phyloP scores from a whole-genome alignment of 345 rosid genomes.

The Gossypium herbaceum region DNA sequence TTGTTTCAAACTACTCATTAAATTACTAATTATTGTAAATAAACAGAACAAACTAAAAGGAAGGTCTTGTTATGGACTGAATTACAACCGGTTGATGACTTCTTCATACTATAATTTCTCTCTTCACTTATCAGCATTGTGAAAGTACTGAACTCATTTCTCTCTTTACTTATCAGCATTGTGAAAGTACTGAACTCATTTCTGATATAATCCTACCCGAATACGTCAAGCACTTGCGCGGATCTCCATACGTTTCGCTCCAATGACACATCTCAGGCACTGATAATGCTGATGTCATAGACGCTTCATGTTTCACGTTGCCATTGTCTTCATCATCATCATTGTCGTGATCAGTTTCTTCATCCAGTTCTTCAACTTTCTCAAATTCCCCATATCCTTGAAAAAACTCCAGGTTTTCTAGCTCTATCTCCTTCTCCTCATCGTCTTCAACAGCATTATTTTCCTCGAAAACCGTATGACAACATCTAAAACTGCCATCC shows the following conservation, averaged over 20 bases:
- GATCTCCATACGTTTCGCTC: slow-evolving; percentile 11
- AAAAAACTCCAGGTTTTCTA: slow-evolving; percentile 4
- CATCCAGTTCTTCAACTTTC: slow-evolving; percentile 9
- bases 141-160: too few species aligned
- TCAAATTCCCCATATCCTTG: slow-evolving; percentile 9
- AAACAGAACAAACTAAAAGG: too few species aligned
- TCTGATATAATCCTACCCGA: background rate
- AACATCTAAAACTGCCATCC: slow-evolving; percentile 19
- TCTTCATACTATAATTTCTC: too few species aligned
- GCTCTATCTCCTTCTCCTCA: slow-evolving; percentile 6
- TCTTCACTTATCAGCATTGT: too few species aligned
- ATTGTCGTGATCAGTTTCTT: slow-evolving; percentile 3
- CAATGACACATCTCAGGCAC: slow-evolving; percentile 8
- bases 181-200: too few species aligned
- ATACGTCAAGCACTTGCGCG: slow-evolving; percentile 26
- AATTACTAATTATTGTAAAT: too few species aligned
- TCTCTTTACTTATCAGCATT: too few species aligned
- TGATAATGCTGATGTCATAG: slow-evolving; percentile 1
- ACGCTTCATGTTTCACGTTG: background rate
- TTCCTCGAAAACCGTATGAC: background rate
- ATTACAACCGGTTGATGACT: too few species aligned
- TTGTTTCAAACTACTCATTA: too few species aligned
- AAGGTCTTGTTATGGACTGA: too few species aligned
- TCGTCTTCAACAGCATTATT: background rate
- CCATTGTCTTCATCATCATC: slow-evolving; percentile 5